A percentile compares a stretch with the other conserved stretches of the same genome.
Evolutionary conservation across 2,329 filamentous ascomycete species (phyloP).

Genomic region (Fusarium praegraminearum): DNA sequence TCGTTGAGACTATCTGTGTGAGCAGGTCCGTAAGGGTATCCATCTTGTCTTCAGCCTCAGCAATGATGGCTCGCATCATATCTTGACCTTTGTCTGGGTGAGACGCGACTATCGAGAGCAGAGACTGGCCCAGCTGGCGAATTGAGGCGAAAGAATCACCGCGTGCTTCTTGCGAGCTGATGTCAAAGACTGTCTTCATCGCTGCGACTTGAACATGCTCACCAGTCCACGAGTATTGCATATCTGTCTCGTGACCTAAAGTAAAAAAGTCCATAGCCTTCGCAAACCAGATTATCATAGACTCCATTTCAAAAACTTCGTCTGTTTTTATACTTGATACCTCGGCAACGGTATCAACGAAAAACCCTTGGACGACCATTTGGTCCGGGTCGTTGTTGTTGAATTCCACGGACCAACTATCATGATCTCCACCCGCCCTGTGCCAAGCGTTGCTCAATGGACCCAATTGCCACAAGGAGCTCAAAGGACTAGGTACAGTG

Average conservation of each 20-base stretch:
- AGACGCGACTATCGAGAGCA: background rate
- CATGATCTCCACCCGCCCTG: background rate
- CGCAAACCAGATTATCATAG: rapidly evolving
- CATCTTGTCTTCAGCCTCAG: rapidly evolving
- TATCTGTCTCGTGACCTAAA: background rate
- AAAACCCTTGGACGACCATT: background rate
- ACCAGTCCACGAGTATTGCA: background rate
- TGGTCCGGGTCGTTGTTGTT: background rate
- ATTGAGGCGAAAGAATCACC: rapidly evolving
- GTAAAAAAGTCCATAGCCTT: background rate
- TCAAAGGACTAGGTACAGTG: background rate
- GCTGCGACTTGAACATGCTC: background rate
- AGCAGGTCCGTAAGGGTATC: rapidly evolving
- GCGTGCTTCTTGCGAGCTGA: background rate
- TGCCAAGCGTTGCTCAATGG: background rate
- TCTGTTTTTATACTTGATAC: background rate
- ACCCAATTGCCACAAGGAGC: background rate
- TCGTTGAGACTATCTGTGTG: rapidly evolving
- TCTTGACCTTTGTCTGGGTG: rapidly evolving
- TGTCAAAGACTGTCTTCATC: background rate
- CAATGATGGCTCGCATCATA: rapidly evolving
- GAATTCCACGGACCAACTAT: background rate
- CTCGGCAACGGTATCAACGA: background rate
- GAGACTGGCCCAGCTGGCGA: rapidly evolving
- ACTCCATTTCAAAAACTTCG: rapidly evolving